Evolutionary conservation across 306 rosid genomes (phyloP), one percentile per base, ranked within the genome.

Genomic region (Malus orientalis): DNA sequence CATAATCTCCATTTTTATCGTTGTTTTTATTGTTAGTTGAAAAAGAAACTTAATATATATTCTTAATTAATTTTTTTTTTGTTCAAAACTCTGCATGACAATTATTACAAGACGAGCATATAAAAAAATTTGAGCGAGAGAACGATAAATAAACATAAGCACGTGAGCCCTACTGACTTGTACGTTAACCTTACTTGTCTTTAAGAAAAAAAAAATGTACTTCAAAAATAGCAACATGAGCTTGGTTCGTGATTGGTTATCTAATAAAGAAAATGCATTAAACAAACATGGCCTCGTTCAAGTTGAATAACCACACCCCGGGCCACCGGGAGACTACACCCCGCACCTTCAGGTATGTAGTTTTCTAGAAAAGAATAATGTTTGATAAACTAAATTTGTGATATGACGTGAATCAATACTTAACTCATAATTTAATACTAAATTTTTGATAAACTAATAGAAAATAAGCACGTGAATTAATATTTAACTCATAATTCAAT

Each of bases 151-250:
- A 69, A 73, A 57, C 65, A 73, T 14, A 25, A 44, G 59, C 88
- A 82, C 82, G 84, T 85, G 86, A 85, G 73, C 44, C 73, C 77
- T 68, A 62, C 88, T 68, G 76, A 76, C 74, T 67, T 76, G 78
- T 65, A 74, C 76, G 83, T 67, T 78, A 63, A 75, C 72, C 71
- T 33, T 33, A 32, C 38, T 5, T 33, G 38, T 33, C 38, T 33
- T 33, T 33, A 33, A 33, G 38, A 33, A 33, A 33, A 33, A 33
- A 29, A 30, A 33, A 33, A 33, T 33, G 6, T 27, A 27, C 66
- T 13, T 27, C 66, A 33, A 61, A 27, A 27, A 27, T 30, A 60
- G 3, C 16, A 27, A 25, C 66, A 61, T 61, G 38, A 6, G 30
- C 29, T 61, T 61, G 20, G 33, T 61, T 61, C 11, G 66, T 60